phyloP scores from a whole-genome alignment of 2,329 filamentous ascomycete genomes.

The Phaeosphaeriaceae sp. region DNA sequence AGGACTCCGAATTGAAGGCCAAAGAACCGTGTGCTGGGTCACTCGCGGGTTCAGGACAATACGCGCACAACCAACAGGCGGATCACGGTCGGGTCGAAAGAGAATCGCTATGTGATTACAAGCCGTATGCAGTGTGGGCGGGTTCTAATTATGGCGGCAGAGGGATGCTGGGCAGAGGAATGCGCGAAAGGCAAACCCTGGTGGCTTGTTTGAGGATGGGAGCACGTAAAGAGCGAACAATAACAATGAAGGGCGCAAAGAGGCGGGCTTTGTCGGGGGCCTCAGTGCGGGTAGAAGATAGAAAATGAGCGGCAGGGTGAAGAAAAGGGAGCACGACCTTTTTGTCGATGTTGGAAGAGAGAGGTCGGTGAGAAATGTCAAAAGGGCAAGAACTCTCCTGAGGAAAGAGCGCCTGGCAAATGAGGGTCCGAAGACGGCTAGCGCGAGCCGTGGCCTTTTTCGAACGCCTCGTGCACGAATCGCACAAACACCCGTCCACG shows the following conservation, averaged over 20 bases:
- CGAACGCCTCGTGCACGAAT: slow-evolving; percentile 35
- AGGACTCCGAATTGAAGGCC: slow-evolving; percentile 32
- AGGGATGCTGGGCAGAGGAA: slow-evolving; percentile 25
- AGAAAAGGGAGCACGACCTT: slow-evolving; percentile 39
- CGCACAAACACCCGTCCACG: slow-evolving; percentile 22
- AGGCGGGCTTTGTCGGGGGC: slow-evolving; percentile 36
- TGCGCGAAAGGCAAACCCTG: slow-evolving; percentile 29
- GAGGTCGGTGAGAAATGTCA: slow-evolving; percentile 39
- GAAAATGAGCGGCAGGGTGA: slow-evolving; percentile 46
- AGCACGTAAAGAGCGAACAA: slow-evolving; percentile 49
- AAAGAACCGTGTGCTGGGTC: slow-evolving; percentile 33
- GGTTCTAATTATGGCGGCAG: slow-evolving; percentile 28
- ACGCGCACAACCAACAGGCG: slow-evolving; percentile 19
- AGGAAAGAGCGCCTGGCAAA: slow-evolving; percentile 45
- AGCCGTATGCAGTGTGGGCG: slow-evolving; percentile 18
- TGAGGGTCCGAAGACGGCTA: slow-evolving; percentile 37
- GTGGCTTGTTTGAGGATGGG: slow-evolving; percentile 41
- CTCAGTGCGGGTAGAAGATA: slow-evolving; percentile 43
- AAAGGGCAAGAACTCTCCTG: slow-evolving; percentile 23
- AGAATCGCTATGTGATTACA: slow-evolving; percentile 21
- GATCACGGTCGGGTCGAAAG: slow-evolving; percentile 19
- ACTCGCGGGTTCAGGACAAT: slow-evolving; percentile 22
- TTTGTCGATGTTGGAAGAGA: slow-evolving; percentile 36
- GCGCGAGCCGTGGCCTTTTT: slow-evolving; percentile 30
- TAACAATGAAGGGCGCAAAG: slow-evolving; percentile 48